Conservation (phyloP, 495 filamentous ascomycete genomes). For the Coniosporium apollinis region DNA sequence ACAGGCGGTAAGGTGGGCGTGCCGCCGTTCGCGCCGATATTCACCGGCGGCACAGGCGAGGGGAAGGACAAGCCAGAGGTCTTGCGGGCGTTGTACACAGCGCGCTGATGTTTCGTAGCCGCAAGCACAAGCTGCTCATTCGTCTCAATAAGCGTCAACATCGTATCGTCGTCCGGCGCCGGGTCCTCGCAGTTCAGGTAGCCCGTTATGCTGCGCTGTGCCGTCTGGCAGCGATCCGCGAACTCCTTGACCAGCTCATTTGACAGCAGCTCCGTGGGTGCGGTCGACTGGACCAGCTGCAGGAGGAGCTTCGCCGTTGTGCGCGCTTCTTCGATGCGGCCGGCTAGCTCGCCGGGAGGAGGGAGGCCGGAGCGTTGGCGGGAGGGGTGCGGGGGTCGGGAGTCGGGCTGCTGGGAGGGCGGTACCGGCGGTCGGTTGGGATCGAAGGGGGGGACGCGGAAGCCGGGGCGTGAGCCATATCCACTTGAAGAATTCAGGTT, state of each 20-base stretch:
- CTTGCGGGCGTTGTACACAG: constrained; percentile 51
- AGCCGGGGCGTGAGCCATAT: neutral
- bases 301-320: constrained; percentile 80
- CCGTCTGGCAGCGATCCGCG: constrained; percentile 65
- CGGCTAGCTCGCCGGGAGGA: constrained; percentile 58
- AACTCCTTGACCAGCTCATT: constrained; percentile 92
- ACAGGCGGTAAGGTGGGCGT: neutral
- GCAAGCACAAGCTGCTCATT: constrained; percentile 75
- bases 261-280: constrained; percentile 50
- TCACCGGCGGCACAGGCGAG: neutral
- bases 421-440: constrained; percentile 1
- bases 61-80: constrained; percentile 5
- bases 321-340: constrained; percentile 72
- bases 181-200: constrained; percentile 73
- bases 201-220: constrained; percentile 57
- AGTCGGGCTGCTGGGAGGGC: constrained; percentile 4
- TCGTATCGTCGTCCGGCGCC: constrained; percentile 75
- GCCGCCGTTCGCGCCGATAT: neutral
- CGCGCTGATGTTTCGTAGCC: constrained; percentile 62
- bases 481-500: neutral
- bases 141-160: constrained; percentile 83
- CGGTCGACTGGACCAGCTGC: constrained; percentile 74
- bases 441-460: constrained; percentile 1
- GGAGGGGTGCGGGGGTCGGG: no score
- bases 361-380: constrained; percentile 35